These are phyloP conservation scores for Athelia sp. DNA, from an alignment of 1,284 basidiomycete species.

Conservation along the genomic window DNA sequence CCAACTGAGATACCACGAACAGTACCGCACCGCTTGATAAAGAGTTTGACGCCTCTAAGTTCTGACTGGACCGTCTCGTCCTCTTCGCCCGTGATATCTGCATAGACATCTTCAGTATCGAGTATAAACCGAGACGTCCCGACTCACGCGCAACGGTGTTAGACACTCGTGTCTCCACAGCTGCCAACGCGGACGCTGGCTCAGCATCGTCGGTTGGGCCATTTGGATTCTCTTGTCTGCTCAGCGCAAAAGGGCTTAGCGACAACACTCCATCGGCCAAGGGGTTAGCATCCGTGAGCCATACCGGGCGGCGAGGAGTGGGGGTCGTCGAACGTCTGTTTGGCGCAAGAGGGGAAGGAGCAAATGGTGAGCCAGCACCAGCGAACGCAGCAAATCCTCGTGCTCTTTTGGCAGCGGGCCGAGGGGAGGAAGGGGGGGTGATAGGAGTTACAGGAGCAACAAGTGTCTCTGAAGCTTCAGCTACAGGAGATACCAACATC, in stretches of 20 bases:
- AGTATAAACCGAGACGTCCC: background rate
- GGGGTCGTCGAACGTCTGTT: background rate
- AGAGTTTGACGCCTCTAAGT: conserved; percentile 55
- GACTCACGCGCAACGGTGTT: background rate
- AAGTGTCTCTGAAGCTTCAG: too few species aligned
- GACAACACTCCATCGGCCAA: background rate
- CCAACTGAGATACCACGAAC: too few species aligned
- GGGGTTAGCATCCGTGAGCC: background rate
- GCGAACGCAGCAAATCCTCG: conserved; percentile 41
- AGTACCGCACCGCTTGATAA: conserved; percentile 52
- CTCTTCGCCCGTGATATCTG: conserved; percentile 59
- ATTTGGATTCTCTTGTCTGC: background rate
- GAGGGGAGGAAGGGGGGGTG: conserved; percentile 9
- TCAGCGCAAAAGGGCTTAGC: background rate
- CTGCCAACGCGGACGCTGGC: background rate
- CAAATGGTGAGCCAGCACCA: conserved; percentile 36
- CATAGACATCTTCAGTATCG: too few species aligned
- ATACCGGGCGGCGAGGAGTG: background rate
- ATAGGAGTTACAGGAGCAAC: conserved; percentile 4
- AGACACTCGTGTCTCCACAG: background rate
- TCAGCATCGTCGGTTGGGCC: background rate
- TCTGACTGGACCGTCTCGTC: conserved; percentile 50
- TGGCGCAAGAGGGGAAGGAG: conserved; percentile 8
- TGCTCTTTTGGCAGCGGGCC: conserved; percentile 6
- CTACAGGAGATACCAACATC: too few species aligned